phyloP scores from a whole-genome alignment of 2,329 filamentous ascomycete genomes.

The Calonectria pauciramosa region DNA sequence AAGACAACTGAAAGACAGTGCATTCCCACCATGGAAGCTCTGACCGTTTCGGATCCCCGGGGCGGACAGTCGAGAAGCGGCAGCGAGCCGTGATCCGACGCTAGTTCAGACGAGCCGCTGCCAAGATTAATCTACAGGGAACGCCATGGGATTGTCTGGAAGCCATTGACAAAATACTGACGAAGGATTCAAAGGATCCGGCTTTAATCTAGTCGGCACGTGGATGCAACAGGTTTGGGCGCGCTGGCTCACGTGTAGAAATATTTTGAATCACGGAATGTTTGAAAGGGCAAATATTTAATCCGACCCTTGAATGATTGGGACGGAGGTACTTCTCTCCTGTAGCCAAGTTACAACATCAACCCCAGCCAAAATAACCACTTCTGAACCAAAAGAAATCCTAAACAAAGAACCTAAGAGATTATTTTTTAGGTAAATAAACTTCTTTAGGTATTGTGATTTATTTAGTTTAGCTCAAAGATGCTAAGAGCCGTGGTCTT shows the following conservation, averaged over 20 bases:
- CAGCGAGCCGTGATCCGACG: neutral
- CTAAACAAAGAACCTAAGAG: no score
- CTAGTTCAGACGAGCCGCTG: neutral
- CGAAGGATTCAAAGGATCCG: neutral
- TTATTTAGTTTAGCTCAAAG: no score
- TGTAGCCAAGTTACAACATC: no score
- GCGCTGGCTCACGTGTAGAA: no score
- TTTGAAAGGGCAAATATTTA: neutral
- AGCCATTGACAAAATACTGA: neutral
- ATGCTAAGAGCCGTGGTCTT: no score
- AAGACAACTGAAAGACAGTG: neutral
- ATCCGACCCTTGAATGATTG: no score
- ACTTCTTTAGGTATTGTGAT: no score
- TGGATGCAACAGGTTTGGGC: neutral
- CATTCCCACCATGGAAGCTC: neutral
- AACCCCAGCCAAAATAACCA: no score
- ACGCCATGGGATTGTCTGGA: neutral
- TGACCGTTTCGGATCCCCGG: neutral
- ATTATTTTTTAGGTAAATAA: no score
- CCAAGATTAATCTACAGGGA: neutral
- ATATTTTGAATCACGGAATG: neutral
- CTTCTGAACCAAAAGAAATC: no score
- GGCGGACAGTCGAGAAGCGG: neutral
- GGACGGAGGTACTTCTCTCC: no score
- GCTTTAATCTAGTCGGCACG: neutral